phyloP scores from a whole-genome alignment of 495 filamentous ascomycete species.

The Penicillium pulvis region DNA sequence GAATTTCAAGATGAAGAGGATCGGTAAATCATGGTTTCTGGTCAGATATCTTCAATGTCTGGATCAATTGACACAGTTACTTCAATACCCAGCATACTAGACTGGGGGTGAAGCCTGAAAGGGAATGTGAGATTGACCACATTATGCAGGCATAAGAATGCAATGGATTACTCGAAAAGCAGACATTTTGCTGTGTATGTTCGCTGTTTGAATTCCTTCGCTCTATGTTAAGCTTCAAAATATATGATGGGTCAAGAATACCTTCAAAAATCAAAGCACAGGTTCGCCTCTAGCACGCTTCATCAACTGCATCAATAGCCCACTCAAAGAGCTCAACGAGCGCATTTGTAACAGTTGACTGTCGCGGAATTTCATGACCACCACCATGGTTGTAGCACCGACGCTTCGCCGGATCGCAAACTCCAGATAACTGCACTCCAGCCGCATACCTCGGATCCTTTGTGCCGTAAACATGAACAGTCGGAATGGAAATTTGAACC shows the following conservation, averaged over 20 bases:
- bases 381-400: slow-evolving; percentile 57
- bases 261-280: background rate
- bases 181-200: background rate
- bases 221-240: background rate
- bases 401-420: slow-evolving; percentile 50
- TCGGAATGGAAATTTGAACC: slow-evolving; percentile 56
- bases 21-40: background rate
- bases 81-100: too few relatives aligned
- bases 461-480: slow-evolving; percentile 61
- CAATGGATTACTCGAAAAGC: background rate
- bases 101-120: too few relatives aligned
- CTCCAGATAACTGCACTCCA: slow-evolving; percentile 55
- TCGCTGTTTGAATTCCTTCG: background rate
- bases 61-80: too few relatives aligned
- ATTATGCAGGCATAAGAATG: background rate
- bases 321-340: slow-evolving; percentile 45
- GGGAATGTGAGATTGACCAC: too few relatives aligned
- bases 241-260: background rate
- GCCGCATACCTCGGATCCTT: slow-evolving; percentile 60
- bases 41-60: background rate
- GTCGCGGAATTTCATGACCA: slow-evolving; percentile 58
- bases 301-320: slow-evolving; percentile 26
- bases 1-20: slow-evolving; percentile 34
- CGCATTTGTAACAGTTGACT: slow-evolving; percentile 29
- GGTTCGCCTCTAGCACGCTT: background rate